Evolutionary conservation across 1,139 yeast species (phyloP), one percentile per base, ranked within the genome.

Genomic region (Hyphopichia wangnamkhiaoensis): DNA sequence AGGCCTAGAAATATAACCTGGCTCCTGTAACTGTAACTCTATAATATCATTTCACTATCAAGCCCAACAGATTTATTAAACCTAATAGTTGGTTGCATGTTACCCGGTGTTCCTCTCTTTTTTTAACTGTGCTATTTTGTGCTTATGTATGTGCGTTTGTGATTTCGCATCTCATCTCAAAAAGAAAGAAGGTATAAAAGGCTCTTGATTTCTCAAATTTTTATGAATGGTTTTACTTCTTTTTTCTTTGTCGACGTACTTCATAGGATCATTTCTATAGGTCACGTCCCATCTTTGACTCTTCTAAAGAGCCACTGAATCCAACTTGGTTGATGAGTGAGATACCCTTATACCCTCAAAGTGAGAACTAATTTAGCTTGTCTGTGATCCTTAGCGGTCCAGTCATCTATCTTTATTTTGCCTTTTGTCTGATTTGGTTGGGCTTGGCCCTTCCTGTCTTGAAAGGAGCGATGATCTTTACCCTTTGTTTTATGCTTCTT

Each of bases 191-290:
- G 13, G 23, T 33, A 31, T 41, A 37, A 39, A 45, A 45, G 45
- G 42, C 43, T 31, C 43, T 33, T 35, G 24, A 38, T 27, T 26
- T 14, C 25, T 9, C 24, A 5, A 2, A 8, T n/a, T 33, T 23
- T 33, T 33, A 24, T 31, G 18, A 33, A 24, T 23, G 34, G 15
- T 33, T 33, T 30, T 30, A 28, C 35, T 33, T 43, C 52, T 58
- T 30, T 54, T 60, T 68, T 69, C 74, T 68, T 50, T 65, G 74
- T 68, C 75, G 75, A 68, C 76, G 74, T 71, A 72, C 74, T 69
- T 70, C 75, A 70, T 89, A 88, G 97, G 97, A 90, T 91, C 98
- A 91, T 91, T 90, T 91, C 97, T 91, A 91, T 91, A 89, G 96
- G 87, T 84, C 84, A 87, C 96, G 95, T 88, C 96, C 87, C 94